A percentile compares a stretch with the other conserved stretches of the same genome.
Conservation (phyloP, 192 early-diverging fungal genomes). For the Cetraspora pellucida region DNA sequence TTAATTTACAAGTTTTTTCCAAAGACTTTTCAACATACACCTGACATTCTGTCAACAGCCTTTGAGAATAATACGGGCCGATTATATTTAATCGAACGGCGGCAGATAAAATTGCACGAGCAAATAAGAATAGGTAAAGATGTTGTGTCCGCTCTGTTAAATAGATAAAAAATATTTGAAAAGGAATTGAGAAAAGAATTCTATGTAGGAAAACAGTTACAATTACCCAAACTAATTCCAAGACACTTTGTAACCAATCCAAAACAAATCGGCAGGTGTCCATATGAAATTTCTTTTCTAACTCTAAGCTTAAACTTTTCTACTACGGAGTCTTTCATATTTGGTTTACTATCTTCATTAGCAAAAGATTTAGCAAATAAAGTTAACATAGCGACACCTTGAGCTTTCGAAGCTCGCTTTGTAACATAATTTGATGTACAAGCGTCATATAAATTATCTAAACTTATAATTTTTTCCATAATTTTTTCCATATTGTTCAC, state of each 20-base stretch:
- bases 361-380: constrained; percentile 65
- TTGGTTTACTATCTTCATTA: constrained; percentile 21
- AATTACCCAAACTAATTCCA: constrained; percentile 39
- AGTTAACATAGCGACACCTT: constrained; percentile 70
- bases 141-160: constrained; percentile 65
- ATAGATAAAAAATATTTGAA: background rate
- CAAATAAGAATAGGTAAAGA: constrained; percentile 82
- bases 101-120: constrained; percentile 83
- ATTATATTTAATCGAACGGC: constrained; percentile 87
- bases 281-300: constrained; percentile 47
- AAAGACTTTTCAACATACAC: constrained; percentile 51
- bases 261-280: constrained; percentile 84
- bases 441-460: constrained; percentile 50
- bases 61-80: constrained; percentile 88
- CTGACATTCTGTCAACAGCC: constrained; percentile 65
- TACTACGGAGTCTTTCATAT: constrained; percentile 6
- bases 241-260: constrained; percentile 65
- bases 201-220: constrained; percentile 10
- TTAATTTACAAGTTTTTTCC: constrained; percentile 50
- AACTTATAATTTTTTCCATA: constrained; percentile 38
- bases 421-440: constrained; percentile 62
- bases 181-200: constrained; percentile 6
- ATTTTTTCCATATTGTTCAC: background rate
- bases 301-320: constrained; percentile 44
- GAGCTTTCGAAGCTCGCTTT: constrained; percentile 66